Conservation (phyloP, 305 asterid genomes). For the Fraxinus paxiana region DNA sequence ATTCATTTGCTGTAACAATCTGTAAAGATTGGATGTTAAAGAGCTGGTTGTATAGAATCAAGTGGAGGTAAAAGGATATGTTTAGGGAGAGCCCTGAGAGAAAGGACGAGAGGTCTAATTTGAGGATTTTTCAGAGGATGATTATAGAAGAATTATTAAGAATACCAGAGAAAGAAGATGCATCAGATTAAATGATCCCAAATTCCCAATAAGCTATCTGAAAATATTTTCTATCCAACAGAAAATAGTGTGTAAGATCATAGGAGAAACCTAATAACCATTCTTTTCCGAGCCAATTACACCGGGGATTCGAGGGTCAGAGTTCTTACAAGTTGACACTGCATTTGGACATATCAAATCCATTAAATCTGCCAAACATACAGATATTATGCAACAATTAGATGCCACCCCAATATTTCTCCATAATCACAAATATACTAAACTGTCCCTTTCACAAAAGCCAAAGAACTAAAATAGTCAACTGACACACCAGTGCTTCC, state of each 20-base stretch:
- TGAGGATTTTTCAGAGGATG: background rate
- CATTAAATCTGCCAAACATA: constrained; percentile 1
- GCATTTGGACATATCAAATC: background rate
- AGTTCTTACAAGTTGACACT: background rate
- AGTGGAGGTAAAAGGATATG: background rate
- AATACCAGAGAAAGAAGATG: background rate
- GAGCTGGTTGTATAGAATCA: background rate
- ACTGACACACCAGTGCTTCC: background rate
- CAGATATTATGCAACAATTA: background rate
- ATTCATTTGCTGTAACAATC: background rate
- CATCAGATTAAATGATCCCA: background rate
- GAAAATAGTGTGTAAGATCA: background rate
- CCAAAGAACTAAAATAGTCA: background rate
- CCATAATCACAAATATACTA: background rate
- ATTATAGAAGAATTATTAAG: background rate
- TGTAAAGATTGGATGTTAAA: background rate
- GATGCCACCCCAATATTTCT: background rate
- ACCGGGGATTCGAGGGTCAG: background rate
- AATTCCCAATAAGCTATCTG: background rate
- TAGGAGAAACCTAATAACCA: background rate
- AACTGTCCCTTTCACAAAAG: background rate
- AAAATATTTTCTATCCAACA: background rate
- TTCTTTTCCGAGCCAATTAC: background rate
- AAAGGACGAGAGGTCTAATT: background rate
- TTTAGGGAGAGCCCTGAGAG: background rate